Evolutionary conservation across 2,329 filamentous ascomycete species (phyloP), one percentile per base, ranked within the genome.

Genomic region (Neurospora sp.): DNA sequence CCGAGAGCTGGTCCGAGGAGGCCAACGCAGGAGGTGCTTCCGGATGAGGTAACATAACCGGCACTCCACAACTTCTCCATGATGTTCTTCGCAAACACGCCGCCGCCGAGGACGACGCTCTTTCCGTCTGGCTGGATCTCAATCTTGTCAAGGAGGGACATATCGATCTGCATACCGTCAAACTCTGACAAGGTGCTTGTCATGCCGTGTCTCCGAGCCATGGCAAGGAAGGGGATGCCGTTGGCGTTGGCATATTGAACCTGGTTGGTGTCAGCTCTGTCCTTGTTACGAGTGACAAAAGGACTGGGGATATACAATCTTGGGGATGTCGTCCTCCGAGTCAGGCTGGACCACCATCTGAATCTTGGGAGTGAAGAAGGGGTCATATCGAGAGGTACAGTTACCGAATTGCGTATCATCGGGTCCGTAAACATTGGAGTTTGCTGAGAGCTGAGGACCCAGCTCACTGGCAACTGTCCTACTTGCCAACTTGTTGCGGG

Each of bases 161-260:
- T 71, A 68, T 80, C 82, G 68, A 88, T 87, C 71, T 83, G 81
- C 17, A 87, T 83, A 4, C 85, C 86, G 4, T 82, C 73, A 80
- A 87, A 83, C 46, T 77, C 79, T 0, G 82, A 83, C 2, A 87
- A 73, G 0, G 83, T 85, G 52, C 80, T 84, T 66, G 85, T 79
- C 3, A 83, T 78, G 3, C 85, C 86, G 70, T 88, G 86, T 1
- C 79, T 81, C 15, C 84, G 83, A 74, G 84, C 86, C 74, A 80
- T 83, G 0, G 85, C 82, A 2, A 88, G 81, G 71, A 88, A 86
- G 0, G 85, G 84, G 2, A 86, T 70, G 1, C 79, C 73, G 66
- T 81, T 76, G 43, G 79, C 74, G 72, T 83, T 84, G 57, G 86
- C 85, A 70, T 79, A 87, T 76, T 80, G 23, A 17, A 62, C 52